These are phyloP conservation scores for Aspergillus nanangensis DNA, from an alignment of 495 filamentous ascomycete genomes.

Conservation along the genomic window DNA sequence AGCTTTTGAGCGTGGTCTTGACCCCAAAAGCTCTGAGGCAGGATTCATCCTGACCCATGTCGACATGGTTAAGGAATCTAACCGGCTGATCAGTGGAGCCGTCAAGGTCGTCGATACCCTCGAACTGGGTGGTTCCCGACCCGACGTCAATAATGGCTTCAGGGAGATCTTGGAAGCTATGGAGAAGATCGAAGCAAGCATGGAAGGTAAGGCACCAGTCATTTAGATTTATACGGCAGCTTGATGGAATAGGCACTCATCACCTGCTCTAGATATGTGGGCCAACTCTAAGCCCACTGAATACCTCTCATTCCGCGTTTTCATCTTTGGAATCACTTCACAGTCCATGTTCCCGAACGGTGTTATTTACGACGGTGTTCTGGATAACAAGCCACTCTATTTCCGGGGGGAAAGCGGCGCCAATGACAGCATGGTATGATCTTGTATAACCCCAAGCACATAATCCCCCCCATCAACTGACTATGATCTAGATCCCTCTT, in stretches of 20 bases:
- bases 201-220: slow-evolving; percentile 58
- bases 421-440: slow-evolving; percentile 73
- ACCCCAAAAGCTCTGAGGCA: slow-evolving; percentile 82
- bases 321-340: slow-evolving; percentile 87
- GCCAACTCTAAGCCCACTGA: slow-evolving; percentile 68
- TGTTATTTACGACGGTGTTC: slow-evolving; percentile 80
- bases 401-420: slow-evolving; percentile 88
- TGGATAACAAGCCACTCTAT: slow-evolving; percentile 59
- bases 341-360: slow-evolving; percentile 91
- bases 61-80: slow-evolving; percentile 79
- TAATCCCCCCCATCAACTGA: not conserved
- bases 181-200: slow-evolving; percentile 65
- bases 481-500: slow-evolving; percentile 62
- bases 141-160: slow-evolving; percentile 60
- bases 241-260: slow-evolving; percentile 5
- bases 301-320: slow-evolving; percentile 83
- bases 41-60: slow-evolving; percentile 83
- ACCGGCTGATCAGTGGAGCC: slow-evolving; percentile 63
- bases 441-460: not conserved
- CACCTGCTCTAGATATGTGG: slow-evolving; percentile 66
- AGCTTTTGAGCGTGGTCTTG: slow-evolving; percentile 82
- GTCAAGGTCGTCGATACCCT: slow-evolving; percentile 60
- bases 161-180: slow-evolving; percentile 56
- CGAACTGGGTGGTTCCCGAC: slow-evolving; percentile 39
- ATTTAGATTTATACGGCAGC: too few species aligned